Percentiles rank a stretch among this genome's conserved stretches.
Conservation (phyloP, 1,139 yeast genomes). For the Candida tropicalis region DNA sequence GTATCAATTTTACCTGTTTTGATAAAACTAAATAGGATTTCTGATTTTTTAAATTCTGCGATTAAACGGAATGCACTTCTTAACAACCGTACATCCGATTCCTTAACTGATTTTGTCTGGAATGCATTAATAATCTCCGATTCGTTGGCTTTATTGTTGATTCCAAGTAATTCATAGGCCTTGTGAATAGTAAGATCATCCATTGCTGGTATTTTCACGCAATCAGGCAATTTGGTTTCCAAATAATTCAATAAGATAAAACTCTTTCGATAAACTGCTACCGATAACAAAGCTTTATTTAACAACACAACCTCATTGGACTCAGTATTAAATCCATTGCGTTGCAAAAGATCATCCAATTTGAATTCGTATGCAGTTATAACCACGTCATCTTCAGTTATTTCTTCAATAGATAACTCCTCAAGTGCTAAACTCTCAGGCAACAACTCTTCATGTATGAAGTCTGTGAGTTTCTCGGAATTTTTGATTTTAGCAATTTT, state of each 20-base stretch:
- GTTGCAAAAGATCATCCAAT: constrained; percentile 61
- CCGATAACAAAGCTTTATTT: constrained; percentile 40
- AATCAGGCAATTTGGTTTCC: constrained; percentile 44
- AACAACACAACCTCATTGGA: constrained; percentile 43
- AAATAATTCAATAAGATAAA: constrained; percentile 48
- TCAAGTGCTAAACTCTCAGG: constrained; percentile 61
- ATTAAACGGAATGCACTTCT: constrained; percentile 54
- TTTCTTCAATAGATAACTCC: constrained; percentile 59
- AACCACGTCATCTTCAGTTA: constrained; percentile 76
- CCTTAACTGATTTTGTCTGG: constrained; percentile 37
- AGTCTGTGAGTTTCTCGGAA: constrained; percentile 45
- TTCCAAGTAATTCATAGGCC: constrained; percentile 48
- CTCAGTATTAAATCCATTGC: constrained; percentile 52
- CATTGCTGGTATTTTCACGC: constrained; percentile 21
- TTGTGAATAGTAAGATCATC: constrained; percentile 23
- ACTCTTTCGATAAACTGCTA: constrained; percentile 45
- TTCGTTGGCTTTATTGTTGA: constrained; percentile 51
- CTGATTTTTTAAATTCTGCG: constrained; percentile 52
- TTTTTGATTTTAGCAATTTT: constrained; percentile 48
- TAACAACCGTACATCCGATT: constrained; percentile 44
- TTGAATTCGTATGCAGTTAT: constrained; percentile 70
- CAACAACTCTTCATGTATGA: constrained; percentile 56
- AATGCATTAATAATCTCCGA: constrained; percentile 58
- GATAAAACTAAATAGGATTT: constrained; percentile 54
- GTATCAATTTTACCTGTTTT: constrained; percentile 64